These are phyloP conservation scores for Asterochloris erici DNA, from an alignment of 139 green algal genomes.

Conservation along the genomic window DNA sequence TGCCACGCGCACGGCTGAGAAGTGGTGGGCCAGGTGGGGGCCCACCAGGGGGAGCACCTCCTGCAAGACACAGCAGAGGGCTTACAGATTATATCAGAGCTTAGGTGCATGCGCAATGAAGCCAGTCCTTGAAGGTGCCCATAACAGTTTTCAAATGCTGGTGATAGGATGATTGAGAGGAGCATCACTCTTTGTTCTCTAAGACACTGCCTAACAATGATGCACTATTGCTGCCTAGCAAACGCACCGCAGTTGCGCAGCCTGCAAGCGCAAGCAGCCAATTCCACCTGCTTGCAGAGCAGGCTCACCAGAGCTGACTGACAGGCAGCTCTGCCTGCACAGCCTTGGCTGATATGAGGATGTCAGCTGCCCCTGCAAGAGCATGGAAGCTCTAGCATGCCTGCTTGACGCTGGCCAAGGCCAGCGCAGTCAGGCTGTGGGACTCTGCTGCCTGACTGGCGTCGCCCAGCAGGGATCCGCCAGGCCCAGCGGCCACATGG, in stretches of 20 bases:
- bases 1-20: conserved; percentile 5
- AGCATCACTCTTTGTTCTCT: not conserved
- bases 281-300: too few relatives aligned
- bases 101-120: not conserved
- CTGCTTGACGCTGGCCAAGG: not conserved
- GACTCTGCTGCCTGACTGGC: not conserved
- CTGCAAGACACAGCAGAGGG: not conserved
- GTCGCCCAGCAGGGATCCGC: not conserved
- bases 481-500: not conserved
- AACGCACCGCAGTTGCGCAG: not conserved
- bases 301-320: conserved; percentile 1
- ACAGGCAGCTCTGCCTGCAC: not conserved
- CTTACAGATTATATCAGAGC: too few relatives aligned
- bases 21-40: not conserved
- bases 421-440: not conserved
- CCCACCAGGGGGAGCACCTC: not conserved
- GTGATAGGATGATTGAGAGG: not conserved
- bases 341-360: not conserved
- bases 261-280: not conserved
- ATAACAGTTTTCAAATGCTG: not conserved
- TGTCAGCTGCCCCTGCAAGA: not conserved
- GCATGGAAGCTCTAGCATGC: not conserved
- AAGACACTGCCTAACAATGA: not conserved
- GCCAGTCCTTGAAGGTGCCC: not conserved
- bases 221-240: not conserved